phyloP scores from a whole-genome alignment of 805 yeast species.

The Spathaspora girioi region DNA sequence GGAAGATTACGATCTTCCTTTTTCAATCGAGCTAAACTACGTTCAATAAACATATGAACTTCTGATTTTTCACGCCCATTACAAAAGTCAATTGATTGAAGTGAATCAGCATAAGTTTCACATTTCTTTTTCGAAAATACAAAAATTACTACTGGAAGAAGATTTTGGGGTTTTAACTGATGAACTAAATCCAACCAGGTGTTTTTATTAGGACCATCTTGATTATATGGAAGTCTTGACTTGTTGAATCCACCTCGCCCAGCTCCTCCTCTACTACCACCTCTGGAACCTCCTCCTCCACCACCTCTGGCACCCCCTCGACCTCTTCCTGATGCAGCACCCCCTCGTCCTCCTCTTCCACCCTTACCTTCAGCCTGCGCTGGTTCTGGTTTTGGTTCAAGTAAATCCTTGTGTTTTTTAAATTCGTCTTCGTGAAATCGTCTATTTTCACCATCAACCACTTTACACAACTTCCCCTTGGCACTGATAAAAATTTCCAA shows the following conservation, averaged over 20 bases:
- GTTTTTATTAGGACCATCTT: slow-evolving; percentile 71
- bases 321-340: slow-evolving; percentile 20
- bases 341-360: slow-evolving; percentile 41
- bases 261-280: slow-evolving; percentile 36
- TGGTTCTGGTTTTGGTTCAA: slow-evolving; percentile 33
- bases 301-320: slow-evolving; percentile 33
- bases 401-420: slow-evolving; percentile 51
- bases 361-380: slow-evolving; percentile 33
- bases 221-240: slow-evolving; percentile 19
- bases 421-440: slow-evolving; percentile 65
- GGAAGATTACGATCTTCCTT: slow-evolving; percentile 93
- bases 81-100: slow-evolving; percentile 74
- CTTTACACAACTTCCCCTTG: slow-evolving; percentile 64
- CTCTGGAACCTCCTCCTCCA: slow-evolving; percentile 23
- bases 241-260: slow-evolving; percentile 13
- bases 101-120: slow-evolving; percentile 85
- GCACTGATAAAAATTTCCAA: slow-evolving; percentile 85
- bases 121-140: slow-evolving; percentile 93
- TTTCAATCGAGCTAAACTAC: slow-evolving; percentile 80
- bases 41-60: slow-evolving; percentile 88
- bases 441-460: slow-evolving; percentile 64
- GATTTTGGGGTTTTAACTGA: slow-evolving; percentile 56
- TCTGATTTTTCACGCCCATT: slow-evolving; percentile 84
- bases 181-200: slow-evolving; percentile 77
- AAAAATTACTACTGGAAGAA: slow-evolving; percentile 90